Base-by-base conservation (phyloP, 768 basidiomycete species). In the Psilocybe tampanensis region DNA sequence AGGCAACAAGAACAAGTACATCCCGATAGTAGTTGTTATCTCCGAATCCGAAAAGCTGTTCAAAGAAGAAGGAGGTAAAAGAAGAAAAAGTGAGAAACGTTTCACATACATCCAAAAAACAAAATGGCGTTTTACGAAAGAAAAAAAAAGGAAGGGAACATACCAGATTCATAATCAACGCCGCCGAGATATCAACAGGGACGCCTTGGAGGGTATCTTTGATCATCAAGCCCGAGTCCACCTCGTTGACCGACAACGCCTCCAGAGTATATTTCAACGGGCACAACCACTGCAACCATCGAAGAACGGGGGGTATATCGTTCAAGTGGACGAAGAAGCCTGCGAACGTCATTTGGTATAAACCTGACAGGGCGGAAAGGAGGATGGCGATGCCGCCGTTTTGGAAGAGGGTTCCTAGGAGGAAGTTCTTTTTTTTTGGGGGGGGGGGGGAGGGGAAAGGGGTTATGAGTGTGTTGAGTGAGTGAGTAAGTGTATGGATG, bases 371-470 rank as follows among this genome's bases (percentile, higher is more conserved):
- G 8, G 90, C 91, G 0, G 92, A 93, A 34, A 96, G 70, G 2
- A 98, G 82, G 67, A 97, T 94, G 1, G 95, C 95, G 42, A 96
- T 85, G 18, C 95, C 95, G 24, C 90, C 90, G 60, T 96, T 93
- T 51, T 80, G 75, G 81, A 97, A 91, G 17, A 90, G 63, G 3
- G 87, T 86, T 5, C 90, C 95, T 17, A 97, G 83, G 44, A 97
- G 77, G 80, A 98, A 95, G 73, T 97, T 97, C 92, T 92, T 58
- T 18, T n/a, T n/a, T n/a, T n/a, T n/a, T n/a, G n/a, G n/a, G n/a
- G n/a, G n/a, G n/a, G n/a, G n/a, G n/a, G n/a, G n/a, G n/a, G n/a
- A n/a, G n/a, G n/a, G n/a, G n/a, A n/a, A n/a, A n/a, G n/a, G n/a
- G n/a, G n/a, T n/a, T n/a, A n/a, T n/a, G n/a, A n/a, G n/a, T n/a